Percentiles rank a stretch among this genome's conserved stretches.
Conservation (phyloP, 2,329 filamentous ascomycete genomes). For the Calonectria honghensis region DNA sequence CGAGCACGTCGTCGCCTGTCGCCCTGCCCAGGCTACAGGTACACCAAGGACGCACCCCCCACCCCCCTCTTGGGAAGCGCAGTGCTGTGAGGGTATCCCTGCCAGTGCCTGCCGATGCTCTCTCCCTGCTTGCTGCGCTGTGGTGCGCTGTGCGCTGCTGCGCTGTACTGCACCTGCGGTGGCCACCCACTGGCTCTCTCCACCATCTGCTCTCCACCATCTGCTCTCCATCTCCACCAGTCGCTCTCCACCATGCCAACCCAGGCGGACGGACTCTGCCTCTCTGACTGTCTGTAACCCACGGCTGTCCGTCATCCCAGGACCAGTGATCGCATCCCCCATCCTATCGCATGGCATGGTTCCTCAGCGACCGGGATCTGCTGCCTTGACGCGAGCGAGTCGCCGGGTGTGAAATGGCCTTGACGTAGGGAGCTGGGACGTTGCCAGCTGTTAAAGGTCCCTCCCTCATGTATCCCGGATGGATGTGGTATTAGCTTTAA, state of each 20-base stretch:
- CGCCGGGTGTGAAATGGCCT: conserved; percentile 30
- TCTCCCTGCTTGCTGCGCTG: conserved; percentile 22
- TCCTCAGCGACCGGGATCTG: conserved; percentile 35
- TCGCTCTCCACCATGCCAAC: conserved; percentile 35
- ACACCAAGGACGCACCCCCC: background rate
- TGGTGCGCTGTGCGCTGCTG: conserved; percentile 17
- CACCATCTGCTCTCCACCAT: conserved; percentile 18
- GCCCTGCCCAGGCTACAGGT: conserved; percentile 23
- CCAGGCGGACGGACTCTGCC: conserved; percentile 29
- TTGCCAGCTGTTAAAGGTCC: conserved; percentile 37
- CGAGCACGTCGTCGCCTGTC: background rate
- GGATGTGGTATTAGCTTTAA: conserved; percentile 32
- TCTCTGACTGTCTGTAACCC: conserved; percentile 25
- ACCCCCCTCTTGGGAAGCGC: conserved; percentile 14
- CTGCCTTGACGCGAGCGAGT: conserved; percentile 33
- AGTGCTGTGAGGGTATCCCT: conserved; percentile 21
- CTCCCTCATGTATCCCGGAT: conserved; percentile 26
- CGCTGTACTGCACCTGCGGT: conserved; percentile 27
- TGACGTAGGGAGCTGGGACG: conserved; percentile 32
- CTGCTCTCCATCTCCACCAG: background rate
- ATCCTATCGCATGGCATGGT: conserved; percentile 39
- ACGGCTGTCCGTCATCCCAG: conserved; percentile 26
- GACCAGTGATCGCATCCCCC: conserved; percentile 34
- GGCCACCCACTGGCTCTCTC: conserved; percentile 18
- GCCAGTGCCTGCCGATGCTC: conserved; percentile 27